Base-by-base conservation (phyloP, 257 asterid genomes). In the Scutellaria galericulata region DNA sequence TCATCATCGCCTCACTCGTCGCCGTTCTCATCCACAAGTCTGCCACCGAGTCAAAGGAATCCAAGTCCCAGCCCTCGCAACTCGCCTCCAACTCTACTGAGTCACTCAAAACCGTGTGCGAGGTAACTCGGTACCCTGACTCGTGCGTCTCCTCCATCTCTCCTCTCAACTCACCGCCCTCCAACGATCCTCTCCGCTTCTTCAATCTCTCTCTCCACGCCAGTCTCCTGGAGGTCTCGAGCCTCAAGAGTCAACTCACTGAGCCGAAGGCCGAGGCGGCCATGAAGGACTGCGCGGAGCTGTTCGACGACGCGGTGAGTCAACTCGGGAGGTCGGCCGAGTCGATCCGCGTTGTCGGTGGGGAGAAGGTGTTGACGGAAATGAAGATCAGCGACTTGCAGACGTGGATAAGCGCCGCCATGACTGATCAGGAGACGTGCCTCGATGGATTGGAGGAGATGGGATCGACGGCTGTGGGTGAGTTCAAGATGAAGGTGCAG, bases 391-490 rank as follows among this genome's bases (percentile, higher is more conserved):
- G 89, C 62, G 80, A 87, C 51, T 14, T 93, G 83, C 77, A 82
- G 84, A 87, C 98, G 72, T 93, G 97, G 98, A 78, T 90, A 39
- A 90, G 96, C 15, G 96, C 93, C 3, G 96, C 97, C 61, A 86
- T 93, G 95, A 89, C 89, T 0, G 88, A 90, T 90, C 90, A 75
- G 73, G 96, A 88, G 10, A 90, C 97, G 77, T 93, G 98, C 41
- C 47, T 89, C 7, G 88, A 90, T 59, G 97, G 96, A 41, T 47
- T 93, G 31, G 89, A 79, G 74, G 97, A 93, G 86, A 83, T 80
- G 89, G 86, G 78, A 59, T 86, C 89, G 50, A 83, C 90, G 89
- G 92, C 78, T 44, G 75, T 78, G 51, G 80, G 71, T 64, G 86
- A 81, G 66, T 76, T 86, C 8, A 87, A 70, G 79, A 22, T 35